phyloP scores from a whole-genome alignment of 495 filamentous ascomycete genomes.

The Aspergillus sclerotiicarbonarius region DNA sequence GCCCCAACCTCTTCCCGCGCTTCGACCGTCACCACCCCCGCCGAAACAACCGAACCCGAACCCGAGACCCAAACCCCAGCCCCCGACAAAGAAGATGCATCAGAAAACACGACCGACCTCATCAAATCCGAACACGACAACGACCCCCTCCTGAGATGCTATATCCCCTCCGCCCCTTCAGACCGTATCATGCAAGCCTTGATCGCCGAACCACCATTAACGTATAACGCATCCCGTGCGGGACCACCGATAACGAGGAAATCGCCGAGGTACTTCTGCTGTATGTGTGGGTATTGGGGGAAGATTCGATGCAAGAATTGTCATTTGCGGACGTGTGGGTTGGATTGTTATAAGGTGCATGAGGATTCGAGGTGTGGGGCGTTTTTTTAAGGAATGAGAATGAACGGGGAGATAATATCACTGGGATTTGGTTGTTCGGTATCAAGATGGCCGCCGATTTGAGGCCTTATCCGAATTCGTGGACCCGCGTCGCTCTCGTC shows the following conservation, averaged over 20 bases:
- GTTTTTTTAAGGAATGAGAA: conserved; percentile 36
- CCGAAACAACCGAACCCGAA: conserved; percentile 4
- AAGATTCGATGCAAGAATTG: conserved; percentile 81
- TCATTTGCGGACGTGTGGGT: conserved; percentile 73
- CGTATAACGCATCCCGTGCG: conserved; percentile 75
- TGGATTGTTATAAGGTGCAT: conserved; percentile 78
- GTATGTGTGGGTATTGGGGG: conserved; percentile 92
- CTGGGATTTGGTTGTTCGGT: neutral
- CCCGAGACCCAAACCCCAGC: conserved; percentile 2
- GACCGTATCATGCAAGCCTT: conserved; percentile 66
- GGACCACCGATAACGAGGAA: conserved; percentile 49
- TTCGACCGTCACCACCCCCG: conserved; percentile 3
- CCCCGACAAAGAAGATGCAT: conserved; percentile 25
- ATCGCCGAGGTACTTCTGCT: conserved; percentile 74
- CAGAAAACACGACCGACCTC: conserved; percentile 36
- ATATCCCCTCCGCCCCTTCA: conserved; percentile 62
- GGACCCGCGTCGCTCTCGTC: no score
- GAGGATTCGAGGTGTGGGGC: conserved; percentile 76
- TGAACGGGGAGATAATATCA: neutral
- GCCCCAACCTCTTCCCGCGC: conserved; percentile 20
- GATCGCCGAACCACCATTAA: conserved; percentile 67
- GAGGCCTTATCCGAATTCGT: neutral
- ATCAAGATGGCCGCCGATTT: neutral
- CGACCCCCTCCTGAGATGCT: conserved; percentile 61
- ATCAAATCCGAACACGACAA: conserved; percentile 49